Evolutionary conservation across 257 asterid species (phyloP), one percentile per base, ranked within the genome.

Genomic region (Craterostigma plantagineum): DNA sequence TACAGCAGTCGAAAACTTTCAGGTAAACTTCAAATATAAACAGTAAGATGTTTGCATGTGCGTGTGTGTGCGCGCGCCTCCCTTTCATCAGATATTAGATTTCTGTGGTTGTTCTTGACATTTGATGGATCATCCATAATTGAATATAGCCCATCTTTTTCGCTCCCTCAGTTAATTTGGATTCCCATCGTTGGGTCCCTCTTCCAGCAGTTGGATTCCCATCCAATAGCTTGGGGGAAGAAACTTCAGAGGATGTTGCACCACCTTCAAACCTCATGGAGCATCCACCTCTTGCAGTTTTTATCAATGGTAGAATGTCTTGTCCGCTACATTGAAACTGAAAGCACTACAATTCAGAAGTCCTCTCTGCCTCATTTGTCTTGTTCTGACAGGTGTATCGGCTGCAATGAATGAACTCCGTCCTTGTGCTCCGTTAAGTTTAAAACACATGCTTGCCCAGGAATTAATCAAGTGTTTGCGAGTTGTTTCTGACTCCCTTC

Each of bases 261-360:
- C 98, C 98, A 41, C 94, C 93, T 54, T 64, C 96, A 50, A 72
- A 60, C 71, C 83, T 90, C 14, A 90, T 90, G 98, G 98, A 90
- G 66, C 95, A 90, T 65, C 92, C 94, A 38, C 95, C 98, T 56
- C 82, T 90, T 54, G 98, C 95, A 33, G 87, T 85, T 57, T 85
- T 85, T 34, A 54, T 81, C 46, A 81, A 85, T 57, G 94, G 94
- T 85, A 47, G 52, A 55, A 23, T 23, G 6, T 23, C 30, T 51
- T 42, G 11, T 56, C 43, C 38, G 39, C 18, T n/a, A 14, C 8
- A 7, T 12, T 10, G 40, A 9, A 12, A 9, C 14, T 8, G 8
- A 36, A 12, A 36, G 14, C 40, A 9, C 8, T 8, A 4, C n/a
- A n/a, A n/a, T n/a, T n/a, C 11, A 1, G 16, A 16, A 11, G 5